Conservation (phyloP, 768 basidiomycete genomes). For the Amanita jacksonii region DNA sequence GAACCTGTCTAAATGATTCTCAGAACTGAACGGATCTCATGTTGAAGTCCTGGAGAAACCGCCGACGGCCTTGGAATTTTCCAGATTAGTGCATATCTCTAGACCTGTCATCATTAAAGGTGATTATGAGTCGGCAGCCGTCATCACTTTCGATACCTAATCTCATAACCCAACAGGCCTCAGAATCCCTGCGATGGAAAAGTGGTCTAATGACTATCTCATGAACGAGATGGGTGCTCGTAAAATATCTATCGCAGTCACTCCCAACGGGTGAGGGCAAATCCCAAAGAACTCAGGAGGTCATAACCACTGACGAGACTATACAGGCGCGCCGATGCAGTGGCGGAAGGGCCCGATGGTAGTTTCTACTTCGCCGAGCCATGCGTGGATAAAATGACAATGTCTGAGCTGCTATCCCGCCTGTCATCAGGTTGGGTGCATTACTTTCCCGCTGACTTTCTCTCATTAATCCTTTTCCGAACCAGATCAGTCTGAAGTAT, state of each 20-base stretch:
- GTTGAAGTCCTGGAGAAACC: slow-evolving; percentile 40
- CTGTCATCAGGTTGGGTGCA: slow-evolving; percentile 29
- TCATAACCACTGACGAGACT: background rate
- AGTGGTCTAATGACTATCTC: slow-evolving; percentile 66
- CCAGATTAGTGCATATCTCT: slow-evolving; percentile 54
- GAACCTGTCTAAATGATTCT: background rate
- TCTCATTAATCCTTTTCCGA: background rate
- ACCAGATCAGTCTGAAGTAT: slow-evolving; percentile 24
- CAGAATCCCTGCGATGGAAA: slow-evolving; percentile 33
- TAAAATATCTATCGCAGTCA: slow-evolving; percentile 64
- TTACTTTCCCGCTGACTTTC: too few relatives aligned
- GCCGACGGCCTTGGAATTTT: slow-evolving; percentile 63
- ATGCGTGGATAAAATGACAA: slow-evolving; percentile 54
- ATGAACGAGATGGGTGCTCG: slow-evolving; percentile 40
- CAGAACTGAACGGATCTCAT: slow-evolving; percentile 11
- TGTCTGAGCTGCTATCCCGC: slow-evolving; percentile 31
- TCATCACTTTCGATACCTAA: background rate
- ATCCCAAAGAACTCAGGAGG: slow-evolving; percentile 2
- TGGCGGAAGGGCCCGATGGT: slow-evolving; percentile 43
- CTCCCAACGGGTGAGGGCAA: slow-evolving; percentile 65
- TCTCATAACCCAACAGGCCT: slow-evolving; percentile 28
- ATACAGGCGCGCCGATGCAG: slow-evolving; percentile 71
- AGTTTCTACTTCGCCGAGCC: slow-evolving; percentile 72
- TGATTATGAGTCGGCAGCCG: too few relatives aligned
- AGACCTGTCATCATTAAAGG: slow-evolving; percentile 72